These are phyloP conservation scores for Umbelopsis sp. DNA, from an alignment of 192 early-diverging fungal genomes.

Conservation along the genomic window DNA sequence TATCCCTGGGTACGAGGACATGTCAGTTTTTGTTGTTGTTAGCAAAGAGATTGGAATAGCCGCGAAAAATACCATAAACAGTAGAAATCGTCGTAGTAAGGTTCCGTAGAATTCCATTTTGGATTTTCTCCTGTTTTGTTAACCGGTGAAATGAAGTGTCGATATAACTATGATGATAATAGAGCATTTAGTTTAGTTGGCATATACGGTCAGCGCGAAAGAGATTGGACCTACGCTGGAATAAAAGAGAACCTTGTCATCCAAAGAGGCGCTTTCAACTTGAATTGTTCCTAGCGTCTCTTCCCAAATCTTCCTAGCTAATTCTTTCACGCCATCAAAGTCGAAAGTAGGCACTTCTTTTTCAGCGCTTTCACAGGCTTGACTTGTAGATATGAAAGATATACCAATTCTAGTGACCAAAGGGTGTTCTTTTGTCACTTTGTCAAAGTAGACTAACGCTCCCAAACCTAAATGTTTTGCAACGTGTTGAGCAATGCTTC, in stretches of 20 bases:
- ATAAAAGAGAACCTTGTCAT: slow-evolving; percentile 2
- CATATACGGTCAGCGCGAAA: neutral
- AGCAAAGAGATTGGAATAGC: neutral
- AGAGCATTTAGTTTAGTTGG: slow-evolving; percentile 19
- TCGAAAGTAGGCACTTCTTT: neutral
- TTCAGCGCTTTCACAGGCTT: slow-evolving; percentile 34
- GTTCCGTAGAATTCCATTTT: slow-evolving; percentile 20
- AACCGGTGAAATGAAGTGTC: slow-evolving; percentile 37
- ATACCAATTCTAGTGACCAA: slow-evolving; percentile 32
- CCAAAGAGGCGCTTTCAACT: neutral
- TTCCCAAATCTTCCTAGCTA: neutral
- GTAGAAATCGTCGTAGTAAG: slow-evolving; percentile 42
- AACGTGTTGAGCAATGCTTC: neutral
- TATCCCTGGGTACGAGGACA: neutral
- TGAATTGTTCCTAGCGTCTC: slow-evolving; percentile 3
- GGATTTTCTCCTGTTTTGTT: slow-evolving; percentile 43
- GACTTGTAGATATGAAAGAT: slow-evolving; percentile 29
- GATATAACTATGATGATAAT: slow-evolving; percentile 34
- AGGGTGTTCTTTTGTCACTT: neutral
- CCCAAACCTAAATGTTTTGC: neutral
- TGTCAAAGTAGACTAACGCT: slow-evolving; percentile 6
- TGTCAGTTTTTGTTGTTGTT: neutral
- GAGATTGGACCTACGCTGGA: neutral
- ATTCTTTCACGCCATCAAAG: neutral
- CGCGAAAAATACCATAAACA: neutral